A percentile compares a stretch with the other conserved stretches of the same genome.
Evolutionary conservation across 108 stramenopile species (phyloP).

Genomic region (Poteriospumella lacustris): DNA sequence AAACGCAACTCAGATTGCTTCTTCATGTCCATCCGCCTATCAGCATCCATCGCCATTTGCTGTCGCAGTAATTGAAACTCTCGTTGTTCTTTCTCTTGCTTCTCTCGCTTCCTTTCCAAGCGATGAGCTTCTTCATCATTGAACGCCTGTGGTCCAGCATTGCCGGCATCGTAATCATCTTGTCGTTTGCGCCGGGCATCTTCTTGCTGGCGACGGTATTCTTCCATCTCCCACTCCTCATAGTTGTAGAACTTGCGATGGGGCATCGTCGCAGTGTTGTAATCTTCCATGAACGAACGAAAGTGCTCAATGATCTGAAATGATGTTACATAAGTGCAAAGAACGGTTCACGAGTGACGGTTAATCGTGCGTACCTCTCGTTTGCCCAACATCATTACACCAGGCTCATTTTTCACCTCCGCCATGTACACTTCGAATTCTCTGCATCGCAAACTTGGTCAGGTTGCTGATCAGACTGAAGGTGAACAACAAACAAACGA

Average conservation of each 20-base stretch:
- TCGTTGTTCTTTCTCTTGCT: neutral
- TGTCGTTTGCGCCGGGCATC: constrained; percentile 2
- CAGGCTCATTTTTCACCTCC: constrained; percentile 74
- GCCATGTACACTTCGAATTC: constrained; percentile 81
- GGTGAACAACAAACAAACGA: neutral
- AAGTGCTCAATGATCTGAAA: constrained; percentile 60
- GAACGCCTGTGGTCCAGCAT: neutral
- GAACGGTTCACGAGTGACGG: neutral
- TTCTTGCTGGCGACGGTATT: constrained; percentile 62
- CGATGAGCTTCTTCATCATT: neutral
- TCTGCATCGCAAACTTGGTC: constrained; percentile 9
- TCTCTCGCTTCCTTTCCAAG: neutral
- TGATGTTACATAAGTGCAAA: neutral
- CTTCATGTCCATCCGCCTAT: constrained; percentile 41
- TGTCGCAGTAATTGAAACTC: neutral
- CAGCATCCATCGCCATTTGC: constrained; percentile 18
- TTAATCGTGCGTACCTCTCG: constrained; percentile 56
- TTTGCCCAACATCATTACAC: constrained; percentile 67
- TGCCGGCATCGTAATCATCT: constrained; percentile 30
- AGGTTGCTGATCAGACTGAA: neutral
- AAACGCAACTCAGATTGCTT: constrained; percentile 36
- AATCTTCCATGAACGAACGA: constrained; percentile 83
- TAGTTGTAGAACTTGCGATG: constrained; percentile 88
- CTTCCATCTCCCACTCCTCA: constrained; percentile 90
- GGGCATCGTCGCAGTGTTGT: constrained; percentile 87